A percentile compares a stretch with the other conserved stretches of the same genome.
Evolutionary conservation across 768 basidiomycete species (phyloP).

Genomic region (Tricholoma matsutake): DNA sequence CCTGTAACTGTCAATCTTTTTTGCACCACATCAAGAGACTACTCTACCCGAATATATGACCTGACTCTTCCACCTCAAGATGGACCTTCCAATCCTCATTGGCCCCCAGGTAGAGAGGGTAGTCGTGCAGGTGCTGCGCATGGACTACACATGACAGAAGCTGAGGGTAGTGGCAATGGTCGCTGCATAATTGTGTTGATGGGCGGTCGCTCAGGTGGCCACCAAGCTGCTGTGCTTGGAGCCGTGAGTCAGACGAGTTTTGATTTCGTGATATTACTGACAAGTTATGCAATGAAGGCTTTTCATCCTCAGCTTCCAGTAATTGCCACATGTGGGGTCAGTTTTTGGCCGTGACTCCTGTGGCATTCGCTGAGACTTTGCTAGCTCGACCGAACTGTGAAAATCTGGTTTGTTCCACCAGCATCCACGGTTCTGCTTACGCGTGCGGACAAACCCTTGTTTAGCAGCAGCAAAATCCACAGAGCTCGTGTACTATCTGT

Average conservation of each 20-base stretch:
- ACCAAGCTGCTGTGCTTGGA: slow-evolving; percentile 62
- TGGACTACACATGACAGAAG: slow-evolving; percentile 57
- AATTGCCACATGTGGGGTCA: slow-evolving; percentile 76
- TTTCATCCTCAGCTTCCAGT: slow-evolving; percentile 66
- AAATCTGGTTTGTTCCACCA: slow-evolving; percentile 66
- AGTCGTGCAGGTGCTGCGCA: slow-evolving; percentile 68
- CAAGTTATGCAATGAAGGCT: slow-evolving; percentile 37
- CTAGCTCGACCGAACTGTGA: slow-evolving; percentile 70
- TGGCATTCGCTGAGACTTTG: slow-evolving; percentile 1
- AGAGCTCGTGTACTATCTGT: slow-evolving; percentile 63
- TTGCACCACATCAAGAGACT: slow-evolving; percentile 72
- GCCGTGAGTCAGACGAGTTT: slow-evolving; percentile 42
- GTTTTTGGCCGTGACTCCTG: slow-evolving; percentile 18
- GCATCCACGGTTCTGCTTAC: slow-evolving; percentile 35
- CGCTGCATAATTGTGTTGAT: slow-evolving; percentile 63
- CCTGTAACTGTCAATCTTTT: slow-evolving; percentile 55
- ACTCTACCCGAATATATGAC: slow-evolving; percentile 68
- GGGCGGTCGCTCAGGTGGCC: slow-evolving; percentile 73
- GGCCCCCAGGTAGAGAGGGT: slow-evolving; percentile 47
- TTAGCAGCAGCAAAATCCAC: slow-evolving; percentile 65
- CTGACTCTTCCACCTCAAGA: slow-evolving; percentile 37
- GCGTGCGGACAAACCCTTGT: slow-evolving; percentile 75
- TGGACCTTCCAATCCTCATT: slow-evolving; percentile 49
- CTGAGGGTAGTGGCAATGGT: slow-evolving; percentile 61
- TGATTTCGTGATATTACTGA: slow-evolving; percentile 2